Conservation (phyloP, 176 grass and related monocot genomes). For the Otatea glauca region DNA sequence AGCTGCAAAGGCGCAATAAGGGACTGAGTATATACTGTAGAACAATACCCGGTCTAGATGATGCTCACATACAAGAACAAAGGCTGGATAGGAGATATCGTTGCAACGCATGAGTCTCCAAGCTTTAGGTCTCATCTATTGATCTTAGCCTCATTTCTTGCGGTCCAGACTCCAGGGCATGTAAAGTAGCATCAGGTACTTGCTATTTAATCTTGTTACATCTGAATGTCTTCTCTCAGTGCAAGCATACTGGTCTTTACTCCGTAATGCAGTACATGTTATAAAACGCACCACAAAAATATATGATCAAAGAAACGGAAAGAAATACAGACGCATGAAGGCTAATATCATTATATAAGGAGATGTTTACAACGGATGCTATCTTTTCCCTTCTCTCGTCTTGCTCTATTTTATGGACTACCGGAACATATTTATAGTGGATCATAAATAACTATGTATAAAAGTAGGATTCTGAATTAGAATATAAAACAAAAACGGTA, state of each 20-base stretch:
- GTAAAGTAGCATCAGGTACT: not conserved
- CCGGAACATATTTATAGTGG: no score
- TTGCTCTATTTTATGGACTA: no score
- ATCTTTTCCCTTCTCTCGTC: no score
- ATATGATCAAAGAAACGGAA: no score
- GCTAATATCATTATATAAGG: no score
- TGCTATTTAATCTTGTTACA: not conserved
- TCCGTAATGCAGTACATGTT: not conserved
- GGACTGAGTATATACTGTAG: slow-evolving; percentile 35
- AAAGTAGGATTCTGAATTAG: no score
- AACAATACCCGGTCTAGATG: slow-evolving; percentile 19
- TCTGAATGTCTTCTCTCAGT: not conserved
- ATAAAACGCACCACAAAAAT: no score
- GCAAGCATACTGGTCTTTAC: not conserved
- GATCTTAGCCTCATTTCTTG: not conserved
- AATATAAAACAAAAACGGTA: no score
- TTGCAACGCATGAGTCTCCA: not conserved
- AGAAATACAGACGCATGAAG: no score
- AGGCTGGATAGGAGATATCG: not conserved
- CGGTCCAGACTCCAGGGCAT: not conserved
- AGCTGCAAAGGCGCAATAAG: slow-evolving; percentile 11
- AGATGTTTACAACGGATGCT: no score
- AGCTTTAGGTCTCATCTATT: not conserved
- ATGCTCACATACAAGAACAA: slow-evolving; percentile 9
- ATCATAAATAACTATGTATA: no score